Conservation (phyloP, 2,329 filamentous ascomycete genomes). For the Oidium heveae region DNA sequence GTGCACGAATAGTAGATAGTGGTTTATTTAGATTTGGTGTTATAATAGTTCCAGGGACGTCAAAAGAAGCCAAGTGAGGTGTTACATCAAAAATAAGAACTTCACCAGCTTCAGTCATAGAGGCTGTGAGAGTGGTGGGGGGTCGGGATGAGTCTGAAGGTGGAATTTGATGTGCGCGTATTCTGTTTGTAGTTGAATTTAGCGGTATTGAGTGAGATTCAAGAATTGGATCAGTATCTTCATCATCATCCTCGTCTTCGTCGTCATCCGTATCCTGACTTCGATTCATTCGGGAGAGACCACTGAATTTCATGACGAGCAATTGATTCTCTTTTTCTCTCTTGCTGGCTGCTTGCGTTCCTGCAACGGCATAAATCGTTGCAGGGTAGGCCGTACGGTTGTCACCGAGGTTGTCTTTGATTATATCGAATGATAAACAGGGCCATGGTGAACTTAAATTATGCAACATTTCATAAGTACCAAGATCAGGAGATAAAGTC, state of each 20-base stretch:
- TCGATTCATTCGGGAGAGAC: slow-evolving; percentile 65
- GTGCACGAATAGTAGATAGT: slow-evolving; percentile 62
- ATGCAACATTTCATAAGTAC: slow-evolving; percentile 97
- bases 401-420: slow-evolving; percentile 67
- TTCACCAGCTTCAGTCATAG: slow-evolving; percentile 75
- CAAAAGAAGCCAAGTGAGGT: slow-evolving; percentile 68
- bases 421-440: slow-evolving; percentile 83
- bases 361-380: slow-evolving; percentile 82
- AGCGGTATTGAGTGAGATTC: slow-evolving; percentile 79
- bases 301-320: slow-evolving; percentile 89
- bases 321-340: slow-evolving; percentile 71
- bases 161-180: slow-evolving; percentile 63
- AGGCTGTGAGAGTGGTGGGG: slow-evolving; percentile 64
- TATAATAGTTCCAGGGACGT: slow-evolving; percentile 61
- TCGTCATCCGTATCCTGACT: slow-evolving; percentile 40
- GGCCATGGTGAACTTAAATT: slow-evolving; percentile 87
- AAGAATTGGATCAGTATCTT: slow-evolving; percentile 61
- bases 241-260: slow-evolving; percentile 49
- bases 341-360: slow-evolving; percentile 64
- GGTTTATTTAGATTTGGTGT: slow-evolving; percentile 72
- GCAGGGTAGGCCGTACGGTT: slow-evolving; percentile 82
- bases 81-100: slow-evolving; percentile 89
- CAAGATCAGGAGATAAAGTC: slow-evolving; percentile 69
- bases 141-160: slow-evolving; percentile 42
- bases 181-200: slow-evolving; percentile 73